phyloP scores from a whole-genome alignment of 495 filamentous ascomycete species.

The Trichocladium uniseriatum region DNA sequence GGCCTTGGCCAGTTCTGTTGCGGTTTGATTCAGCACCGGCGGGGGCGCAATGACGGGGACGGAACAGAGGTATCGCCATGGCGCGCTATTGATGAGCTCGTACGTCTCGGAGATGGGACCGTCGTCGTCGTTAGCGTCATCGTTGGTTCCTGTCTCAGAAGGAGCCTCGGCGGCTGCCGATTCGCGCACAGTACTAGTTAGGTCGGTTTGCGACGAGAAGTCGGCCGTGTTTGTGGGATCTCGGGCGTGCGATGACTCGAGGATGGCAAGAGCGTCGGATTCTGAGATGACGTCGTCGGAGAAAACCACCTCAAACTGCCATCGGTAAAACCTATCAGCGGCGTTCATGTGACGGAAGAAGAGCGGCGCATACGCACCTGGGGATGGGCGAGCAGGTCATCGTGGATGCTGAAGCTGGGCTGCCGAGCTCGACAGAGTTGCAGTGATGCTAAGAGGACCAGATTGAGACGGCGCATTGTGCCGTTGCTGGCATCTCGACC shows the following conservation, averaged over 20 bases:
- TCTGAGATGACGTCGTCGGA: conserved; percentile 67
- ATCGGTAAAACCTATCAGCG: not conserved
- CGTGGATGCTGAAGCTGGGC: conserved; percentile 55
- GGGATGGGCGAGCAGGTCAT: conserved; percentile 85
- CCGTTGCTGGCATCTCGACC: conserved; percentile 25
- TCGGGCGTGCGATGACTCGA: conserved; percentile 30
- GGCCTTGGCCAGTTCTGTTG: conserved; percentile 51
- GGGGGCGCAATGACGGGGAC: conserved; percentile 61
- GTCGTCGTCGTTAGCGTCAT: conserved; percentile 6
- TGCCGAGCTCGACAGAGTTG: conserved; percentile 36
- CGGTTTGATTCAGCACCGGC: conserved; percentile 47
- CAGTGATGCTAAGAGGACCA: conserved; percentile 34
- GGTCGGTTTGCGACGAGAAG: conserved; percentile 29
- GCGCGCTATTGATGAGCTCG: conserved; percentile 62
- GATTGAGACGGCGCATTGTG: conserved; percentile 42
- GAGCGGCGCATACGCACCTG: conserved; percentile 49
- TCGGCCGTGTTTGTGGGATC: conserved; percentile 25
- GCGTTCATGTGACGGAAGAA: not conserved
- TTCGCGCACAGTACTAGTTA: conserved; percentile 27
- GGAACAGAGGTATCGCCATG: conserved; percentile 69
- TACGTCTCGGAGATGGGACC: conserved; percentile 43
- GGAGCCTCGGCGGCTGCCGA: conserved; percentile 19
- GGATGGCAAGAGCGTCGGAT: conserved; percentile 51
- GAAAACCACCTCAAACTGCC: conserved; percentile 64
- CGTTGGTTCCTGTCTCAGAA: not conserved